Percentiles rank a stretch among this genome's conserved stretches.
These are phyloP conservation scores for Starmera dryadoides DNA, from an alignment of 805 yeast genomes.

Conservation along the genomic window DNA sequence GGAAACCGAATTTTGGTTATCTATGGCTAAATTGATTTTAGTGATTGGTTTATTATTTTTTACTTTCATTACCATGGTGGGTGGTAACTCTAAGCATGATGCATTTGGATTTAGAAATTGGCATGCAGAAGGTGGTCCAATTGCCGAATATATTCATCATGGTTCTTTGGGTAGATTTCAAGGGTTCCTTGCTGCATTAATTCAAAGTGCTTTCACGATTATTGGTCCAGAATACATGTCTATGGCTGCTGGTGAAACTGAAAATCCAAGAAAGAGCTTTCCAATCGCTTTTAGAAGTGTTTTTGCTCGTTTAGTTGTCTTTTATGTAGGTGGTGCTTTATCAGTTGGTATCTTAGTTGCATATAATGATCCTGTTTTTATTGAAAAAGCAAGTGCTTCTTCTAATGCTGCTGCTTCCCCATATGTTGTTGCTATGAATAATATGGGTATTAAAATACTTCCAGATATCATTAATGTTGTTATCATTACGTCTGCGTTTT, in stretches of 20 bases:
- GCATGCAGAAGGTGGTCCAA: constrained; percentile 29
- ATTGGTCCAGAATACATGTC: constrained; percentile 81
- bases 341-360: constrained; percentile 62
- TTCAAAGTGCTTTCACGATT: constrained; percentile 65
- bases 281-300: constrained; percentile 71
- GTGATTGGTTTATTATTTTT: constrained; percentile 64
- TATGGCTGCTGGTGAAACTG: constrained; percentile 73
- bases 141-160: constrained; percentile 44
- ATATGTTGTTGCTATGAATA: constrained; percentile 48
- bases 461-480: constrained; percentile 46
- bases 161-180: constrained; percentile 57
- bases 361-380: constrained; percentile 45
- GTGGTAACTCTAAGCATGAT: constrained; percentile 71
- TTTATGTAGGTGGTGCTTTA: constrained; percentile 59
- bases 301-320: constrained; percentile 47
- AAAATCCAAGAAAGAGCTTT: constrained; percentile 58
- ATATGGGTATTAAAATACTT: constrained; percentile 42
- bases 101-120: constrained; percentile 37
- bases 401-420: constrained; percentile 47
- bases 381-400: constrained; percentile 30
- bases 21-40: constrained; percentile 60
- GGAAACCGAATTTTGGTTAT: constrained; percentile 71
- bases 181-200: constrained; percentile 62
- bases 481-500: constrained; percentile 45
- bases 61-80: constrained; percentile 74